Evolutionary conservation across 805 yeast genomes (phyloP).

Genomic region (Wickerhamomyces canadensis): DNA sequence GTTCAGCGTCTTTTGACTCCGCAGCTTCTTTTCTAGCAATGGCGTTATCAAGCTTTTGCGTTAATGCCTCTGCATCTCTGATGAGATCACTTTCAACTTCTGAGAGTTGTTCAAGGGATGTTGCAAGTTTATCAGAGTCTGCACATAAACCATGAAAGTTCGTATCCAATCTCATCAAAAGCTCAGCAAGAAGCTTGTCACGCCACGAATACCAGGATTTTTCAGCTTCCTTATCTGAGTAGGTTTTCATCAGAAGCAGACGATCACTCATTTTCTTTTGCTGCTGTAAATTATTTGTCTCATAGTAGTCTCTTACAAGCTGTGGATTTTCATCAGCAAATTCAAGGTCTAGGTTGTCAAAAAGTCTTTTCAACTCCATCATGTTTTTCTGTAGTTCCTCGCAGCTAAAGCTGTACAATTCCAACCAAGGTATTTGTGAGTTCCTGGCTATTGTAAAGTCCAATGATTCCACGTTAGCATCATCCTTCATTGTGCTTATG

Average conservation of each 20-base stretch:
- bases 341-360: constrained; percentile 20
- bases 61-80: neutral
- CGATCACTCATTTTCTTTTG: constrained; percentile 22
- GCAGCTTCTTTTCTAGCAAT: constrained; percentile 3
- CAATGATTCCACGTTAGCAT: constrained; percentile 1
- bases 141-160: constrained; percentile 8
- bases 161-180: constrained; percentile 12
- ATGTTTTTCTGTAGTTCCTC: constrained; percentile 23
- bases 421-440: constrained; percentile 23
- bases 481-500: constrained; percentile 7
- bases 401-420: constrained; percentile 23
- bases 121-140: constrained; percentile 6
- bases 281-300: constrained; percentile 10
- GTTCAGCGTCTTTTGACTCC: constrained; percentile 15
- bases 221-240: constrained; percentile 22
- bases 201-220: constrained; percentile 23
- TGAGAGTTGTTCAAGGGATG: constrained; percentile 3
- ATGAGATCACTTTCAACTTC: constrained; percentile 3
- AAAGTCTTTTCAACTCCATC: constrained; percentile 17
- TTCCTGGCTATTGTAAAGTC: constrained; percentile 20
- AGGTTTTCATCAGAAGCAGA: constrained; percentile 21
- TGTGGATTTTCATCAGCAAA: constrained; percentile 23
- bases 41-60: constrained; percentile 1
- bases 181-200: constrained; percentile 19
- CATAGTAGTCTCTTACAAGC: constrained; percentile 22